Percentiles rank a stretch among this genome's conserved stretches.
These are phyloP conservation scores for Tuber microsphaerosporum DNA, from an alignment of 495 filamentous ascomycete species.

Conservation along the genomic window DNA sequence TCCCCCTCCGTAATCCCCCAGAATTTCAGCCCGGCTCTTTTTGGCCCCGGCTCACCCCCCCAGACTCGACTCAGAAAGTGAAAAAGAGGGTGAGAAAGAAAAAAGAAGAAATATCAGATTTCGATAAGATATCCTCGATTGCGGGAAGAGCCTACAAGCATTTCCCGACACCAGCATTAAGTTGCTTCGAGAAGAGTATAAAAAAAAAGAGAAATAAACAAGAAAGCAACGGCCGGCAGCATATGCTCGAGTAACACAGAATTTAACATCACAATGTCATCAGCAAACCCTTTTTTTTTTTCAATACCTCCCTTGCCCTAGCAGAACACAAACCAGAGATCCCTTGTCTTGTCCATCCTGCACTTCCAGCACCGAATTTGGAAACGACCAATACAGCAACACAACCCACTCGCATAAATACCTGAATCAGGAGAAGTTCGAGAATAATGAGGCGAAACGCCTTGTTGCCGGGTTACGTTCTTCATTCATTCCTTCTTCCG, in stretches of 20 bases:
- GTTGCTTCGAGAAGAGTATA: not conserved
- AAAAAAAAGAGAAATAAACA: not conserved
- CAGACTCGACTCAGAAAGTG: constrained; percentile 11
- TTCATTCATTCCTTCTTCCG: not conserved
- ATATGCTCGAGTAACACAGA: not conserved
- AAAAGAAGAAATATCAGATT: constrained; percentile 9
- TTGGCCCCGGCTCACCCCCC: constrained; percentile 6
- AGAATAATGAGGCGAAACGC: constrained; percentile 26
- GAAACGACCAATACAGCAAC: constrained; percentile 4
- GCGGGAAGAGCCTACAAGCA: not conserved
- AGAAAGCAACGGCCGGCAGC: not conserved
- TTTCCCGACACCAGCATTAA: not conserved
- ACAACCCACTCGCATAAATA: constrained; percentile 13
- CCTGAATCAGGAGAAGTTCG: constrained; percentile 28
- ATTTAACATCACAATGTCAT: not conserved
- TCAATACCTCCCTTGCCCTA: not conserved
- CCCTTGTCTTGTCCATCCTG: not conserved
- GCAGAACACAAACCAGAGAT: not conserved
- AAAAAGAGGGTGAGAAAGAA: constrained; percentile 6
- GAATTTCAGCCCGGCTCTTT: constrained; percentile 8
- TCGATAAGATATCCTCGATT: not conserved
- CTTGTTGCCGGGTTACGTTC: constrained; percentile 8
- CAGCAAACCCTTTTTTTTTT: not conserved
- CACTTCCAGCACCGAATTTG: not conserved
- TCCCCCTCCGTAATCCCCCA: not conserved